Conservation (phyloP, 2,329 filamentous ascomycete species). For the Apiospora hydei region DNA sequence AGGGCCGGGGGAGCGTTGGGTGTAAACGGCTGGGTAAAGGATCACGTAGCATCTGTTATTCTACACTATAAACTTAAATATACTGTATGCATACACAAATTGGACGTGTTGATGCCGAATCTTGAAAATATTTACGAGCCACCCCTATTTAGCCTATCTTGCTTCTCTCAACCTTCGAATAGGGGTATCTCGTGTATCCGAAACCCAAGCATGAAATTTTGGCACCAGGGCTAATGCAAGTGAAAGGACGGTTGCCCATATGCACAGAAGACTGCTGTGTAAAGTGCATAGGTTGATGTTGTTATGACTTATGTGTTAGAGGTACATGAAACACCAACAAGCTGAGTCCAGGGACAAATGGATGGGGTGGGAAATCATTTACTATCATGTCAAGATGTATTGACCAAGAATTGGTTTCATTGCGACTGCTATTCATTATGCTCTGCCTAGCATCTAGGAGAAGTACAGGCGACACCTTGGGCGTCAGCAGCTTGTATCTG, state of each 20-base stretch:
- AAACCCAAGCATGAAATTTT: too few species aligned
- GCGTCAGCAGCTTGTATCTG: neutral
- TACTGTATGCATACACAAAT: neutral
- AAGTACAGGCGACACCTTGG: neutral
- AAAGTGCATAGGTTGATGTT: too few species aligned
- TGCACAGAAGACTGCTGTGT: too few species aligned
- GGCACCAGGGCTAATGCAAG: too few species aligned
- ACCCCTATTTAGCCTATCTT: neutral
- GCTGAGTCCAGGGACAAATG: constrained; percentile 19
- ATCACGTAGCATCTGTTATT: neutral
- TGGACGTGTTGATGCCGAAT: neutral
- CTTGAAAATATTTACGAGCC: neutral
- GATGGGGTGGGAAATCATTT: neutral
- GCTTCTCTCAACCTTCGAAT: too few species aligned
- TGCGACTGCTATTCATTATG: constrained; percentile 15
- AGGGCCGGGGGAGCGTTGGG: neutral
- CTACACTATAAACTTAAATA: constrained; percentile 3
- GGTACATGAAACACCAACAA: too few species aligned
- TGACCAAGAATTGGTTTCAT: neutral
- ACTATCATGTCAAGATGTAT: neutral
- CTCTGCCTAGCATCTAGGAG: neutral
- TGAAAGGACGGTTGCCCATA: too few species aligned
- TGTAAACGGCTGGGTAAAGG: neutral
- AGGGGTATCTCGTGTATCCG: too few species aligned
- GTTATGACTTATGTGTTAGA: too few species aligned